phyloP scores from a whole-genome alignment of 176 grass and related monocot genomes.

The Carex myosuroides region DNA sequence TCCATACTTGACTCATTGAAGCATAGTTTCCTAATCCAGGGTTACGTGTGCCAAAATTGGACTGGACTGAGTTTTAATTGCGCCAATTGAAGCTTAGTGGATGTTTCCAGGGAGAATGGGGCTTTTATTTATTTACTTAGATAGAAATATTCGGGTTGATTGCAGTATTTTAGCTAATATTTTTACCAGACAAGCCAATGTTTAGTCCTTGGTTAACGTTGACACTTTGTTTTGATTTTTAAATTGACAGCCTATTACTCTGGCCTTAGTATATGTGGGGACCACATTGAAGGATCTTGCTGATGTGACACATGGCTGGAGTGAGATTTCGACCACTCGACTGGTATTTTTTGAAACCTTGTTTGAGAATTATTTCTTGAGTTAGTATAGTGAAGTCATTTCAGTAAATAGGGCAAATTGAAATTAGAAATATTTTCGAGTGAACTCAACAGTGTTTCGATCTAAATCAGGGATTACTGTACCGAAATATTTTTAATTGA shows the following conservation, averaged over 20 bases:
- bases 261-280: slow-evolving; percentile 90
- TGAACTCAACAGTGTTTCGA: background rate
- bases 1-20: background rate
- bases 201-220: background rate
- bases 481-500: background rate
- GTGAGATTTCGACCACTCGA: slow-evolving; percentile 83
- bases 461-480: background rate
- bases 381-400: background rate
- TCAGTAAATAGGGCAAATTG: background rate
- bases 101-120: background rate
- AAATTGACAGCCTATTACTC: slow-evolving; percentile 74
- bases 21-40: background rate
- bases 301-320: slow-evolving; percentile 98
- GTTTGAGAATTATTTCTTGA: slow-evolving; percentile 5
- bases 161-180: background rate
- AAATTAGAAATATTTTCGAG: background rate
- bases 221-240: slow-evolving; percentile 18
- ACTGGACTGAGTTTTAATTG: background rate
- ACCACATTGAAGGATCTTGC: slow-evolving; percentile 98
- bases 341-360: slow-evolving; percentile 50
- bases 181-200: background rate
- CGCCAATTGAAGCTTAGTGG: background rate
- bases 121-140: background rate
- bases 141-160: background rate
- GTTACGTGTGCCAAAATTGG: background rate